Evolutionary conservation across 108 stramenopile genomes (phyloP).

Genomic region (Skeletonema marinoi): DNA sequence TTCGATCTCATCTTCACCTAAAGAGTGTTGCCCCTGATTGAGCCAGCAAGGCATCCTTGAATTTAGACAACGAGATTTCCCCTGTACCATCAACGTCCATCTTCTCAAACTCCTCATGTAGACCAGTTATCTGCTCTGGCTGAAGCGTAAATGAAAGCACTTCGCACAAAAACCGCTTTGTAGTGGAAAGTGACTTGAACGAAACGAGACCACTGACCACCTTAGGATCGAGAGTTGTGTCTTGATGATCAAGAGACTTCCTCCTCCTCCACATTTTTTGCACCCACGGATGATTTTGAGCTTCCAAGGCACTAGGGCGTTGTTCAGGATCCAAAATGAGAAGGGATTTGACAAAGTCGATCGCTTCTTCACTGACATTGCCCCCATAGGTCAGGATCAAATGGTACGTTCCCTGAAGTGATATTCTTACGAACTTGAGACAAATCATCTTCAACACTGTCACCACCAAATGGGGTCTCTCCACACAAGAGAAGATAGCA

Average conservation of each 20-base stretch:
- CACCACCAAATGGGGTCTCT: slow-evolving; percentile 91
- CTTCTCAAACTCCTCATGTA: slow-evolving; percentile 71
- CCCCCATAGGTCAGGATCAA: slow-evolving; percentile 85
- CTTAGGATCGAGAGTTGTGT: slow-evolving; percentile 48
- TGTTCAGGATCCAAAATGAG: slow-evolving; percentile 84
- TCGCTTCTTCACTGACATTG: slow-evolving; percentile 88
- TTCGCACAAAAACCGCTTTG: slow-evolving; percentile 72
- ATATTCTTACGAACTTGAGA: slow-evolving; percentile 78
- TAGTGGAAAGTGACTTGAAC: slow-evolving; percentile 65
- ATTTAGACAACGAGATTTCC: slow-evolving; percentile 55
- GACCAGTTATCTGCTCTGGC: slow-evolving; percentile 65
- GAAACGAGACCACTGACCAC: slow-evolving; percentile 55
- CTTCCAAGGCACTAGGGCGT: slow-evolving; percentile 86
- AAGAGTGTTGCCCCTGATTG: slow-evolving; percentile 46
- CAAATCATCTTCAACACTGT: slow-evolving; percentile 69
- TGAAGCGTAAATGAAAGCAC: slow-evolving; percentile 73
- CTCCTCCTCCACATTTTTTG: slow-evolving; percentile 23
- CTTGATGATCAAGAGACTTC: slow-evolving; percentile 15
- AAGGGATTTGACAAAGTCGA: slow-evolving; percentile 84
- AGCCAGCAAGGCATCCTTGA: slow-evolving; percentile 57
- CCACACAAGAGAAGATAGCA: slow-evolving; percentile 91
- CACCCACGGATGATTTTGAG: slow-evolving; percentile 86
- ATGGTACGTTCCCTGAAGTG: slow-evolving; percentile 85
- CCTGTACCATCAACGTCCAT: slow-evolving; percentile 69
- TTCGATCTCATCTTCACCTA: slow-evolving; percentile 66